These are phyloP conservation scores for Rhodotorula toruloides DNA, from an alignment of 768 basidiomycete species.

Conservation along the genomic window DNA sequence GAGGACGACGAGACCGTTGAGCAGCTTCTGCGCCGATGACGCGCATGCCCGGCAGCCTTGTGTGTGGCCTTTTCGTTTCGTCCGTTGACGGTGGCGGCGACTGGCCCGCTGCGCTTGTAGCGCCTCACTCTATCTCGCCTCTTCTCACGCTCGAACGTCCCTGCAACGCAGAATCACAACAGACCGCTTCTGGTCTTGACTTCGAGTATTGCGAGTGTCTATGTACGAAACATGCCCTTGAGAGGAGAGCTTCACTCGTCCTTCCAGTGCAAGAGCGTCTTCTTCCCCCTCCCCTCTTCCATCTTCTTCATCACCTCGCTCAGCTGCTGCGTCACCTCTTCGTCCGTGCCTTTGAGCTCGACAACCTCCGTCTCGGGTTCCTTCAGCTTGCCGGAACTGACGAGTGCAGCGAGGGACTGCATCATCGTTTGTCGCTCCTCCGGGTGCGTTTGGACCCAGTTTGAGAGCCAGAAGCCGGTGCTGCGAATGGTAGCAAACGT, in stretches of 20 bases:
- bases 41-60: too few species aligned
- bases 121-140: not conserved
- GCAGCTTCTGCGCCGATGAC: slow-evolving; percentile 8
- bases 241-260: not conserved
- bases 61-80: too few species aligned
- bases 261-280: slow-evolving; percentile 50
- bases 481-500: slow-evolving; percentile 7
- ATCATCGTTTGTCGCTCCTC: slow-evolving; percentile 56
- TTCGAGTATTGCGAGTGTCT: too few species aligned
- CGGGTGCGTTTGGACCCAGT: slow-evolving; percentile 44
- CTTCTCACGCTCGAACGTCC: not conserved
- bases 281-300: slow-evolving; percentile 53
- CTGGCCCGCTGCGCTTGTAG: too few species aligned
- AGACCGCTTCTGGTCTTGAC: too few species aligned
- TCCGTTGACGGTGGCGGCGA: too few species aligned
- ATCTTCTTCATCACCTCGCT: slow-evolving; percentile 47
- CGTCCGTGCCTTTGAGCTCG: slow-evolving; percentile 53
- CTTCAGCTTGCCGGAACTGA: slow-evolving; percentile 54
- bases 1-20: slow-evolving; percentile 15
- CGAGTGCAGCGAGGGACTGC: slow-evolving; percentile 8
- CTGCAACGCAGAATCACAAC: too few species aligned
- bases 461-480: slow-evolving; percentile 39
- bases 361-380: slow-evolving; percentile 68
- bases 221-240: too few species aligned
- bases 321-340: slow-evolving; percentile 45